A percentile compares a stretch with the other conserved stretches of the same genome.
phyloP scores from a whole-genome alignment of 2,329 filamentous ascomycete species.

The Bipolaris cookei region DNA sequence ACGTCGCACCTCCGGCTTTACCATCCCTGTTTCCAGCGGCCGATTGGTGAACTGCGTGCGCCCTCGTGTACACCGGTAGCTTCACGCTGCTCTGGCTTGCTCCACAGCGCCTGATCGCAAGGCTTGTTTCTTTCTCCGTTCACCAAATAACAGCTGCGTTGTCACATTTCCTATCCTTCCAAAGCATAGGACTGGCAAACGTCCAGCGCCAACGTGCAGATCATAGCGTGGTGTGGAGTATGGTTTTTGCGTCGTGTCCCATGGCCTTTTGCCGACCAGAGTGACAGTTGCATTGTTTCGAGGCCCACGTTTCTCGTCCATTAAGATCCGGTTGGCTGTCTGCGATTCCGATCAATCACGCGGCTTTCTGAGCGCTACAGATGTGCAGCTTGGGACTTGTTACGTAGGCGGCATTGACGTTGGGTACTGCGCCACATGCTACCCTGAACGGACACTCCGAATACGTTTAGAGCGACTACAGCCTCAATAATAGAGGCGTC shows the following conservation, averaged over 20 bases:
- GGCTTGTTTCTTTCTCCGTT: slow-evolving; percentile 28
- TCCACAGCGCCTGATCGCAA: slow-evolving; percentile 25
- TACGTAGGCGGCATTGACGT: background rate
- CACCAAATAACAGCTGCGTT: slow-evolving; percentile 7
- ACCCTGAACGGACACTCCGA: slow-evolving; percentile 13
- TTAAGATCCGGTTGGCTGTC: background rate
- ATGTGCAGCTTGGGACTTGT: background rate
- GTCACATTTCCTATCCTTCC: slow-evolving; percentile 24
- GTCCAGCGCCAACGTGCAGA: slow-evolving; percentile 13
- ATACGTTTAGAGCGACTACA: background rate
- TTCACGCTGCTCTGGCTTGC: slow-evolving; percentile 15
- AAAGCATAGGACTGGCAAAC: slow-evolving; percentile 23
- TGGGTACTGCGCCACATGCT: slow-evolving; percentile 20
- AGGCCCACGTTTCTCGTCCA: background rate
- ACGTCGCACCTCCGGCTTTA: slow-evolving; percentile 34
- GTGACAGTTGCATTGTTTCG: background rate
- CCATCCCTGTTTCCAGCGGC: slow-evolving; percentile 24
- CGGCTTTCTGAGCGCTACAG: background rate
- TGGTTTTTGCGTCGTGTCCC: background rate
- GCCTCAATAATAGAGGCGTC: slow-evolving; percentile 35
- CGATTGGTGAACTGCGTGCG: slow-evolving; percentile 37
- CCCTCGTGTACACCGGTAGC: slow-evolving; percentile 20
- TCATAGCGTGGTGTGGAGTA: background rate
- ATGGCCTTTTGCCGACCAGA: slow-evolving; percentile 2
- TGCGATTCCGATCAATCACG: background rate